These are phyloP conservation scores for Mortierella sp. DNA, from an alignment of 371 early-diverging fungal genomes.

Conservation along the genomic window DNA sequence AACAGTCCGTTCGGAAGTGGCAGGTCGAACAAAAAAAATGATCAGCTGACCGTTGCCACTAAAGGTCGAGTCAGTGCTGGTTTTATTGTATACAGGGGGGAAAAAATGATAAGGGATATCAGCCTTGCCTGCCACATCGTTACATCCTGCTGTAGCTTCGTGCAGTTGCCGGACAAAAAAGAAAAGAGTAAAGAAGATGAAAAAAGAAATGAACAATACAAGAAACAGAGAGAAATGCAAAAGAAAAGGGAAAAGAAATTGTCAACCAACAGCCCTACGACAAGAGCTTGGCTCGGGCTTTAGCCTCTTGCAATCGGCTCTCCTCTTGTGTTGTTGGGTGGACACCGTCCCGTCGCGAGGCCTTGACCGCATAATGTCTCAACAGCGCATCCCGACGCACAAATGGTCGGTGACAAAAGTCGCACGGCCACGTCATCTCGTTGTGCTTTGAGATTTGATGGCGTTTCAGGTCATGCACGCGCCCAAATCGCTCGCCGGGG, in stretches of 20 bases:
- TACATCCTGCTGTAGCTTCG: background rate
- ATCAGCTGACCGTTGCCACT: constrained; percentile 1
- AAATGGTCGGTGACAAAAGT: constrained; percentile 55
- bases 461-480: constrained; percentile 55
- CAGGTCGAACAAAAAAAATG: background rate
- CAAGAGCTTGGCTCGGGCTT: constrained; percentile 44
- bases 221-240: constrained; percentile 5
- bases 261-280: background rate
- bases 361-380: constrained; percentile 53
- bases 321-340: constrained; percentile 49
- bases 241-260: background rate
- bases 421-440: constrained; percentile 58
- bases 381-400: constrained; percentile 51
- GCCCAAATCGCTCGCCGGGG: constrained; percentile 55
- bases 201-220: background rate
- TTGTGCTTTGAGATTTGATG: constrained; percentile 58
- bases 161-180: background rate
- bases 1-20: background rate
- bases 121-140: background rate
- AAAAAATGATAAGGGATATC: background rate
- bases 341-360: constrained; percentile 45
- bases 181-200: background rate
- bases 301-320: constrained; percentile 44
- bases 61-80: background rate
- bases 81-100: background rate